phyloP scores from a whole-genome alignment of 169 alveolate genomes.

The Eimeria necatrix region DNA sequence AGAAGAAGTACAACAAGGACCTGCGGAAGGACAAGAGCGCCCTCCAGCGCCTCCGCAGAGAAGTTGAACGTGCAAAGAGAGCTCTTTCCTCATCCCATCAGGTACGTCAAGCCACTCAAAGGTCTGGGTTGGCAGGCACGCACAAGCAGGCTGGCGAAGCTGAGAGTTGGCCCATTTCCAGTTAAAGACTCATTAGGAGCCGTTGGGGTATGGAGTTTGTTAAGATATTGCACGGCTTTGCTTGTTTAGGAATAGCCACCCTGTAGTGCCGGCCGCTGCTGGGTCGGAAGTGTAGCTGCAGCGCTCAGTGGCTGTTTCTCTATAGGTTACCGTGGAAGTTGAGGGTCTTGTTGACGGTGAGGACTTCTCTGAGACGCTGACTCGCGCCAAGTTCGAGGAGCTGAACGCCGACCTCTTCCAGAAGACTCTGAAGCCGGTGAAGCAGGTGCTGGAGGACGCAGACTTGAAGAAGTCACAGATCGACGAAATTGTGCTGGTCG shows the following conservation, averaged over 20 bases:
- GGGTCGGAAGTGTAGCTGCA: neutral
- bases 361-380: slow-evolving; percentile 93
- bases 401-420: slow-evolving; percentile 93
- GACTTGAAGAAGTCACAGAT: slow-evolving; percentile 92
- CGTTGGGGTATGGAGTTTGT: no score
- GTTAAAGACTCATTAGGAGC: no score
- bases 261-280: neutral
- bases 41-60: slow-evolving; percentile 97
- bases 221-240: no score
- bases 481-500: slow-evolving; percentile 98
- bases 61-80: slow-evolving; percentile 98
- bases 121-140: no score
- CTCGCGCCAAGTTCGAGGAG: slow-evolving; percentile 97
- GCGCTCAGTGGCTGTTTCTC: neutral
- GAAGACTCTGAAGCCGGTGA: slow-evolving; percentile 93
- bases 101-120: neutral
- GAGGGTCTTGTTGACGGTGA: slow-evolving; percentile 93
- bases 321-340: slow-evolving; percentile 87
- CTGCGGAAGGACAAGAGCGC: slow-evolving; percentile 96
- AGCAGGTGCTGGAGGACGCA: slow-evolving; percentile 93
- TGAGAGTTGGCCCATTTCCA: no score
- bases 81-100: slow-evolving; percentile 95
- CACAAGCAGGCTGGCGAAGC: no score
- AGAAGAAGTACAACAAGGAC: slow-evolving; percentile 96
- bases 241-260: no score